These are phyloP conservation scores for Monosporascus cannonballus DNA, from an alignment of 2,329 filamentous ascomycete genomes.

Conservation along the genomic window DNA sequence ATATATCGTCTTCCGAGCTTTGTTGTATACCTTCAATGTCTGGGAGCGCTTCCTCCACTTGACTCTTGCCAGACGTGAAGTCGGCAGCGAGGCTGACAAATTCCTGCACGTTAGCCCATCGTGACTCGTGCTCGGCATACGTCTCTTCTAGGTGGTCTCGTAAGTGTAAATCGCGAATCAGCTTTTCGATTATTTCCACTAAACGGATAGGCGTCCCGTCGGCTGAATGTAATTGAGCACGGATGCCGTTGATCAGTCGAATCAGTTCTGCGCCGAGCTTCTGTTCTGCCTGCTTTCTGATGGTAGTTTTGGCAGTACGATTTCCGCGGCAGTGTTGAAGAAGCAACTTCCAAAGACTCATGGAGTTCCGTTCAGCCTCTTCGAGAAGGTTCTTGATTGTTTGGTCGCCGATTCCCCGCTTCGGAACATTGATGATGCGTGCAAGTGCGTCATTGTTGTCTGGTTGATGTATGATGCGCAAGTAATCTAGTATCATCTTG, in stretches of 20 bases:
- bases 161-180: slow-evolving; percentile 63
- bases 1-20: slow-evolving; percentile 52
- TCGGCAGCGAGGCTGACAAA: slow-evolving; percentile 76
- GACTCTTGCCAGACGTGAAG: slow-evolving; percentile 44
- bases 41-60: slow-evolving; percentile 49
- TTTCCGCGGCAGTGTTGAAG: slow-evolving; percentile 46
- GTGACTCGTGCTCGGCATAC: slow-evolving; percentile 65
- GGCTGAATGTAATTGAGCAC: slow-evolving; percentile 23
- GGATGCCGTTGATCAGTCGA: slow-evolving; percentile 32
- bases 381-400: slow-evolving; percentile 70
- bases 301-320: slow-evolving; percentile 40
- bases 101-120: slow-evolving; percentile 88
- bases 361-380: slow-evolving; percentile 64
- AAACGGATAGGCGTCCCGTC: slow-evolving; percentile 30
- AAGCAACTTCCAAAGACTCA: slow-evolving; percentile 73
- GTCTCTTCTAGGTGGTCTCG: slow-evolving; percentile 66
- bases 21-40: slow-evolving; percentile 68
- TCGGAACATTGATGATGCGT: slow-evolving; percentile 78
- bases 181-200: slow-evolving; percentile 43
- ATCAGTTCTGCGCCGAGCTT: slow-evolving; percentile 47
- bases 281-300: slow-evolving; percentile 45
- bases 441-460: slow-evolving; percentile 81
- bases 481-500: slow-evolving; percentile 80
- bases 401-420: slow-evolving; percentile 71
- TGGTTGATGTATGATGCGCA: slow-evolving; percentile 77